A percentile compares a stretch with the other conserved stretches of the same genome.
These are phyloP conservation scores for Zopfochytrium polystomum DNA, from an alignment of 371 early-diverging fungal genomes.

Conservation along the genomic window DNA sequence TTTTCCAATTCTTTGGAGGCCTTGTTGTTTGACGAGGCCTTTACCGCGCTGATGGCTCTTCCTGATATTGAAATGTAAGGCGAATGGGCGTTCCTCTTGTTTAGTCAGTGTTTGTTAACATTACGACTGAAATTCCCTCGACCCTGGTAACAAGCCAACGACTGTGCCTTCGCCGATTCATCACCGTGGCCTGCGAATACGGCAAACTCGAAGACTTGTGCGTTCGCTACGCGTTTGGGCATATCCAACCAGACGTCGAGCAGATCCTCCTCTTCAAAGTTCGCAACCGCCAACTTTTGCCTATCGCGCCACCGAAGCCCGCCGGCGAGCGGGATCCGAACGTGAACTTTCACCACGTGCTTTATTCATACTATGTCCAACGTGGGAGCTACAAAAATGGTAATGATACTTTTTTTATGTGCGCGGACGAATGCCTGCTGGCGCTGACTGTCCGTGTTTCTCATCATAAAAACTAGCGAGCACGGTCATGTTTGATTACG, in stretches of 20 bases:
- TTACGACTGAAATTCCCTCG: neutral
- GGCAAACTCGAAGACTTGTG: constrained; percentile 35
- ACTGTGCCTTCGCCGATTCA: constrained; percentile 47
- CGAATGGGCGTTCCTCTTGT: neutral
- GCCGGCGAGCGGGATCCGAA: neutral
- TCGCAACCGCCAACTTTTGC: constrained; percentile 35
- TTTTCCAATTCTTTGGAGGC: constrained; percentile 45
- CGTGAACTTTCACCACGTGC: constrained; percentile 48
- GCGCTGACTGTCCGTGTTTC: neutral
- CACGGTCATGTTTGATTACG: constrained; percentile 53
- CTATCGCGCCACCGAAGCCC: constrained; percentile 2
- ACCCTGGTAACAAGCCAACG: constrained; percentile 17
- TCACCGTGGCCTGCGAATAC: constrained; percentile 44
- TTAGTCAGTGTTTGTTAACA: neutral
- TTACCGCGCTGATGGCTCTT: constrained; percentile 42
- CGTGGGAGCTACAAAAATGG: constrained; percentile 51
- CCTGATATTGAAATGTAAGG: constrained; percentile 37
- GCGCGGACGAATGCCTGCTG: neutral
- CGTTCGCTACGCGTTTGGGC: constrained; percentile 34
- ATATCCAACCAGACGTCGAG: constrained; percentile 50
- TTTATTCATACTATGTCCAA: constrained; percentile 50
- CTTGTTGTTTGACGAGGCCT: constrained; percentile 42
- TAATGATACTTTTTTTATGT: constrained; percentile 8
- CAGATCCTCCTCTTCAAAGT: constrained; percentile 47
- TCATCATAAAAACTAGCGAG: constrained; percentile 26